Evolutionary conservation across 2,329 filamentous ascomycete species (phyloP), one percentile per base, ranked within the genome.

Genomic region (Fusarium nisikadoi): DNA sequence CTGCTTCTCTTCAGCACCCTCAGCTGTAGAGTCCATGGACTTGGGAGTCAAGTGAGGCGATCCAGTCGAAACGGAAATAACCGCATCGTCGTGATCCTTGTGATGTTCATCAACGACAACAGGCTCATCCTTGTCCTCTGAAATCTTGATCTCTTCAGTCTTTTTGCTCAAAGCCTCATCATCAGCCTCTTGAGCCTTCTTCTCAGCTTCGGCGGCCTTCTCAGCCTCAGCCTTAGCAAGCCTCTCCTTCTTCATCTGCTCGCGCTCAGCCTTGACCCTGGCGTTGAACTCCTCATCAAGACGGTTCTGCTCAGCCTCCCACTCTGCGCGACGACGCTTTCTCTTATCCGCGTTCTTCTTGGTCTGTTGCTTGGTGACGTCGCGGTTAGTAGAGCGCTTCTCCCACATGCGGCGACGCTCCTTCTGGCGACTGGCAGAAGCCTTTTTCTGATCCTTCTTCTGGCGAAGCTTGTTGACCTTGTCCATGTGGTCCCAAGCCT

Each of bases 401-500:
- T 87, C 84, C 84, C 87, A 88, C 68, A 84, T 81, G 60, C 82
- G 83, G 36, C 84, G 83, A 5, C 85, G 82, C 65, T 87, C 84
- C 47, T 82, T 78, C 70, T 82, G 80, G 10, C 84, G 83, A 57
- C 81, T 84, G n/a, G 79, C 77, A 50, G 84, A 86, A 0, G 85
- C 85, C 79, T 87, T 86, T 53, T 85, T 80, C 53, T 86, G 83
- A 63, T 86, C 83, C 62, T 83, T 82, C 74, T 86, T 83, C 76
- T 87, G 85, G 29, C 85, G 80, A 29, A 87, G 83, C 68, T 86
- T 84, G 27, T 82, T 80, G 4, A 87, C 84, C 70, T 86, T 85
- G 59, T 87, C 83, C 71, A 88, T 75, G 36, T 88, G 85, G 2
- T 82, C 80, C 53, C 85, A 83, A 3, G 86, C 88, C 78, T 90